These are phyloP conservation scores for Kernera saxatilis DNA, from an alignment of 345 rosid species.

Conservation along the genomic window DNA sequence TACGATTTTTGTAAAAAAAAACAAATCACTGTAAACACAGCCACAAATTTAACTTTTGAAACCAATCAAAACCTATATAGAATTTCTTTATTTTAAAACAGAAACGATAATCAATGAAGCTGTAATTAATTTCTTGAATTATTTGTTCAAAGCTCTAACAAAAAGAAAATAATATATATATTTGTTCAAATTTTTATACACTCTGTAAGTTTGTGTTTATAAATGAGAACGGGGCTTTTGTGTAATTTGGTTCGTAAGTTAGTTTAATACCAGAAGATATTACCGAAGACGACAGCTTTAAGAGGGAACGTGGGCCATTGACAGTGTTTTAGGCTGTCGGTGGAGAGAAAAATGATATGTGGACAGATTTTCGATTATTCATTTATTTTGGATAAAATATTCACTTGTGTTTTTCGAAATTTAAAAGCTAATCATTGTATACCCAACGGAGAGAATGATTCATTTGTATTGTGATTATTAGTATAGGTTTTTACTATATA, in stretches of 20 bases:
- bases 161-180: background rate
- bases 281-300: slow-evolving; percentile 25
- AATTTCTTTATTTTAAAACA: background rate
- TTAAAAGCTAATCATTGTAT: background rate
- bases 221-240: background rate
- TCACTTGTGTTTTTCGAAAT: background rate
- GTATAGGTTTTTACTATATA: background rate
- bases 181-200: too few species aligned
- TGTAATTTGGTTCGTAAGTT: slow-evolving; percentile 6
- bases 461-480: too few species aligned
- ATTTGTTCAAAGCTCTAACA: background rate
- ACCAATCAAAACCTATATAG: background rate
- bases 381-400: background rate
- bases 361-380: background rate
- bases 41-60: background rate
- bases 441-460: too few species aligned
- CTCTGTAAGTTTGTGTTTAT: background rate
- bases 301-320: slow-evolving; percentile 29
- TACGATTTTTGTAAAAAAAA: background rate
- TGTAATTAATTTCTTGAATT: background rate
- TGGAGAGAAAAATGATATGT: background rate
- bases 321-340: slow-evolving; percentile 26
- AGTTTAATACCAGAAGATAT: slow-evolving; percentile 14
- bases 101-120: background rate
- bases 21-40: background rate